Evolutionary conservation across 1,139 yeast genomes (phyloP).

Genomic region (Diutina mesorugosa): DNA sequence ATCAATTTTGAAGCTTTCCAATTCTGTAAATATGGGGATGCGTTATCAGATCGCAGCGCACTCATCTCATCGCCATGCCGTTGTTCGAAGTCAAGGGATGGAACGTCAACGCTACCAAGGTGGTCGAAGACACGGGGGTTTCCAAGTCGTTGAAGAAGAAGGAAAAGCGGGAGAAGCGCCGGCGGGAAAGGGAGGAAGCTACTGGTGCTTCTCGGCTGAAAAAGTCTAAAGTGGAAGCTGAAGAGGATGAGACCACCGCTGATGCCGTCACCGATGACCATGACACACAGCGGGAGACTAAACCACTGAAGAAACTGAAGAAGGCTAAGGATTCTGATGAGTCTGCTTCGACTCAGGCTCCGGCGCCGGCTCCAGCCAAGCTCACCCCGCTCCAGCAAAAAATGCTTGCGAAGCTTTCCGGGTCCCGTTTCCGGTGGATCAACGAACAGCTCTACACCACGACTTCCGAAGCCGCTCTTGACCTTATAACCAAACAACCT

Average conservation of each 20-base stretch:
- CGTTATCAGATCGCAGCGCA: not conserved
- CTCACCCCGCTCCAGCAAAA: slow-evolving; percentile 88
- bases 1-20: no score
- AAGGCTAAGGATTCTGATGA: not conserved
- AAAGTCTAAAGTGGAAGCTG: not conserved
- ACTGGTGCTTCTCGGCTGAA: not conserved
- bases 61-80: slow-evolving; percentile 30
- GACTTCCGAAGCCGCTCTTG: slow-evolving; percentile 63
- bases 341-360: slow-evolving; percentile 6
- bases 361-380: slow-evolving; percentile 13
- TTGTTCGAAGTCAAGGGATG: slow-evolving; percentile 76
- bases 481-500: slow-evolving; percentile 69
- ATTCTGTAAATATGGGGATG: not conserved
- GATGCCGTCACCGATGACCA: not conserved
- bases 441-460: slow-evolving; percentile 89
- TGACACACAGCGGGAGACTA: not conserved
- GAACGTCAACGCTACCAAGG: slow-evolving; percentile 46
- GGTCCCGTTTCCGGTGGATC: slow-evolving; percentile 95
- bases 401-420: slow-evolving; percentile 89
- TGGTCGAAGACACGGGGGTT: slow-evolving; percentile 22
- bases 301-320: not conserved
- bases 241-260: not conserved
- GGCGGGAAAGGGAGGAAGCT: slow-evolving; percentile 6
- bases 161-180: slow-evolving; percentile 16
- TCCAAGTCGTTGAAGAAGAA: slow-evolving; percentile 12